Conservation (phyloP, 805 yeast species). For the Candida glaebosa region DNA sequence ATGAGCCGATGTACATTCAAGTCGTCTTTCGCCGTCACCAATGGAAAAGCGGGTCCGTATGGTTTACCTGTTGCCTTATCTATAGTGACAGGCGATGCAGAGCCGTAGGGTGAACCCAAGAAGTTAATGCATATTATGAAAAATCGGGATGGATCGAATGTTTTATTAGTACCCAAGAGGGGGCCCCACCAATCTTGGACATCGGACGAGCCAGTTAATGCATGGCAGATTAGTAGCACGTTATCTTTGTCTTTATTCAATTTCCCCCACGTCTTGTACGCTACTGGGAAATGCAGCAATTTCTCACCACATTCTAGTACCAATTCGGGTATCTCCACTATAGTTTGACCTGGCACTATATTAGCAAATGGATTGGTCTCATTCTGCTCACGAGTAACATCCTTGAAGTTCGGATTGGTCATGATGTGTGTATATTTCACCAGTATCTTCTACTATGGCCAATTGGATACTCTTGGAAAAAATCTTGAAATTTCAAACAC, state of each 20-base stretch:
- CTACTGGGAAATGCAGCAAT: conserved; percentile 76
- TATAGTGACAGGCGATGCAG: conserved; percentile 85
- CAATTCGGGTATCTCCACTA: conserved; percentile 72
- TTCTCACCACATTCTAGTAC: conserved; percentile 79
- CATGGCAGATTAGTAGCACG: conserved; percentile 90
- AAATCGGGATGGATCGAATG: conserved; percentile 87
- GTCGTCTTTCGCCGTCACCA: conserved; percentile 92
- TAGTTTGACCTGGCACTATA: conserved; percentile 72
- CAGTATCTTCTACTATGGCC: no score
- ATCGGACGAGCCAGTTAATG: conserved; percentile 92
- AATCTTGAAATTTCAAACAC: no score
- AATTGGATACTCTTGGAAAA: no score
- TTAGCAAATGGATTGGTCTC: conserved; percentile 62
- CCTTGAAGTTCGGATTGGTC: conserved; percentile 26
- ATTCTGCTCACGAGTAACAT: conserved; percentile 44
- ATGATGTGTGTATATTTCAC: neutral
- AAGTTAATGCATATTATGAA: conserved; percentile 86
- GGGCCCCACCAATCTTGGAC: conserved; percentile 99
- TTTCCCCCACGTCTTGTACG: conserved; percentile 94
- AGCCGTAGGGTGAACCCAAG: conserved; percentile 96
- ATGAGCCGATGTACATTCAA: conserved; percentile 73
- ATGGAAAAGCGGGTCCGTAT: conserved; percentile 94
- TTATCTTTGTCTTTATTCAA: conserved; percentile 68
- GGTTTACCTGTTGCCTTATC: conserved; percentile 71
- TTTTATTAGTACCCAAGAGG: conserved; percentile 73